phyloP scores from a whole-genome alignment of 2,329 filamentous ascomycete species.

The Botrytis sinoallii region DNA sequence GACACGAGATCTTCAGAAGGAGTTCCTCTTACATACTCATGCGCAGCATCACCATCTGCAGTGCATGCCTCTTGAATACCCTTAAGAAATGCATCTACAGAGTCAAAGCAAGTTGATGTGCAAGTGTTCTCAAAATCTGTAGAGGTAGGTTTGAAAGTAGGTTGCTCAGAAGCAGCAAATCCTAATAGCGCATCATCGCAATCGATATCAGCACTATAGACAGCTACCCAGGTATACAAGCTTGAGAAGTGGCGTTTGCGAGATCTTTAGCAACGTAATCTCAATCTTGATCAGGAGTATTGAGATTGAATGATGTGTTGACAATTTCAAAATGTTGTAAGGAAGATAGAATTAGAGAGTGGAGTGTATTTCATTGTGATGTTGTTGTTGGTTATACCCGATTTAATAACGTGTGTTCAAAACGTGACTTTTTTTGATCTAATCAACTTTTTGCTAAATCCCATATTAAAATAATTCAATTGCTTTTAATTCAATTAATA shows the following conservation, averaged over 20 bases:
- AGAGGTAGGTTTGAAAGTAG: constrained; percentile 31
- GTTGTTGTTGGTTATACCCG: background rate
- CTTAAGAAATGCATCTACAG: constrained; percentile 32
- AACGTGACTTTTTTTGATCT: too few species aligned
- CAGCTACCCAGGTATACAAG: constrained; percentile 31
- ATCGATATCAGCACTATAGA: constrained; percentile 35
- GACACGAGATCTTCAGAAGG: constrained; percentile 30
- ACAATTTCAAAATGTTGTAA: background rate
- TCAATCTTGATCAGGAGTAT: constrained; percentile 35
- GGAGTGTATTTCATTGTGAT: background rate
- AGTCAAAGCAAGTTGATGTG: constrained; percentile 32
- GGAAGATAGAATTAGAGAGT: background rate
- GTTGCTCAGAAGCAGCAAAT: constrained; percentile 35
- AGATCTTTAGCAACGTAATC: constrained; percentile 37
- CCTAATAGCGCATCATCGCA: constrained; percentile 36
- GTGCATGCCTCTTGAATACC: constrained; percentile 32
- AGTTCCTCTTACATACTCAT: constrained; percentile 23
- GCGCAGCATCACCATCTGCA: constrained; percentile 33
- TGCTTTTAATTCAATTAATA: too few species aligned
- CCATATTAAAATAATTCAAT: too few species aligned
- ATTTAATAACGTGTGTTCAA: too few species aligned
- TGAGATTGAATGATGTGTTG: constrained; percentile 31
- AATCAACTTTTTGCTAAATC: too few species aligned
- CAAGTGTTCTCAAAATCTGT: constrained; percentile 33
- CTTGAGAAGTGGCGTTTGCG: constrained; percentile 34